phyloP scores from a whole-genome alignment of 2,329 filamentous ascomycete genomes.

The Cytospora mali region DNA sequence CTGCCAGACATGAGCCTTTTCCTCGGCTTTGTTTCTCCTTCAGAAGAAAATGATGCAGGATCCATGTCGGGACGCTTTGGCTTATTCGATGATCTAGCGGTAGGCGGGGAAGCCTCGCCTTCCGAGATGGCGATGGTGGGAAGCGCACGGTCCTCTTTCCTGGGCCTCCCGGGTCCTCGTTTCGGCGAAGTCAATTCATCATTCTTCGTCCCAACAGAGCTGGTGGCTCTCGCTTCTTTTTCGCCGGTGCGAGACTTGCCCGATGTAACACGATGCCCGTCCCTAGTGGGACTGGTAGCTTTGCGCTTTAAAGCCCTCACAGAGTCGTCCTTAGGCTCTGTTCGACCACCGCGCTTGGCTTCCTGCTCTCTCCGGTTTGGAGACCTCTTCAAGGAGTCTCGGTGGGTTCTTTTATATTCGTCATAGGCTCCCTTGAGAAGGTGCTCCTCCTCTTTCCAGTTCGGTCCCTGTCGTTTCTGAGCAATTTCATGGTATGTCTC shows the following conservation, averaged over 20 bases:
- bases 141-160: conserved; percentile 55
- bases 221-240: conserved; percentile 52
- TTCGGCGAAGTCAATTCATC: conserved; percentile 54
- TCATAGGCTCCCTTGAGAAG: conserved; percentile 78
- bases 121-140: conserved; percentile 54
- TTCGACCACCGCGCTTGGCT: conserved; percentile 45
- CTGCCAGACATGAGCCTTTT: conserved; percentile 66
- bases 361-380: conserved; percentile 48
- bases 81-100: conserved; percentile 52
- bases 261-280: conserved; percentile 46
- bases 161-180: conserved; percentile 55
- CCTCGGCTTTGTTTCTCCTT: conserved; percentile 62
- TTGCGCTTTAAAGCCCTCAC: conserved; percentile 48
- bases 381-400: conserved; percentile 54
- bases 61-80: conserved; percentile 59
- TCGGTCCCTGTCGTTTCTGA: conserved; percentile 77
- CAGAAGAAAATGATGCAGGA: conserved; percentile 53
- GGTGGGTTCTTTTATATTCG: conserved; percentile 58
- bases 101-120: conserved; percentile 54
- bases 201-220: conserved; percentile 45
- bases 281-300: conserved; percentile 52
- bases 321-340: conserved; percentile 49
- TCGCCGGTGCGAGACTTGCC: conserved; percentile 46
- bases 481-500: conserved; percentile 88
- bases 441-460: conserved; percentile 87